Base-by-base conservation (phyloP, 2,329 filamentous ascomycete genomes). In the Aspergillus glaucus region DNA sequence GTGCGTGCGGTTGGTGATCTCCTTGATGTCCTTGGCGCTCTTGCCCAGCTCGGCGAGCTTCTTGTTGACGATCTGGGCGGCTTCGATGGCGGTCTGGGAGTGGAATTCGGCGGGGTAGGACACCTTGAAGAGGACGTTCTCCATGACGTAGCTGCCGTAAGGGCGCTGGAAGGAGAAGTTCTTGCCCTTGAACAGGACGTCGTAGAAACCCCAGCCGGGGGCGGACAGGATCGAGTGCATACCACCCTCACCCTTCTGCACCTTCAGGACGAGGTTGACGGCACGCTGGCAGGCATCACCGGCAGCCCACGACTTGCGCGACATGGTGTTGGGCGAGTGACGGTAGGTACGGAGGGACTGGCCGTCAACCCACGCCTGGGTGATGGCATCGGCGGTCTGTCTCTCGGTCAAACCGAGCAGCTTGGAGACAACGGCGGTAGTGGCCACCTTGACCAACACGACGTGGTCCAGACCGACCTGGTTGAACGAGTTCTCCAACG, bases 111-210 rank as follows among this genome's bases (percentile, higher is more conserved):
- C 90, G 66, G 92, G 92, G 71, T 96, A 97, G 42, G 93, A 98
- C 52, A 98, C 93, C 82, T 98, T 98, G 86, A 98, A 98, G 56
- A 98, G 84, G 52, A 98, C 90, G 66, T 97, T 98, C 83, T 98
- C 93, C 93, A 98, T 98, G 59, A 98, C 93, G 72, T 98, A 98
- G 79, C 87, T 95, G 67, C 91, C 92, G 67, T 98, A 98, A 50
- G 86, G 84, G 55, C 93, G 85, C 79, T 97, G 92, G 80, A 96
- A 98, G 71, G 90, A 78, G 70, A 98, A 98, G 73, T 88, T 88
- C 64, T 94, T 89, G 74, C 90, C 90, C 77, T 91, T 88, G 80
- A 97, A 98, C 56, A 94, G 81, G 57, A 97, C 91, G 67, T 98
- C 93, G 75, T 98, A 98, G 81, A 97, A 98, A 51, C 93, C 93